phyloP scores from a whole-genome alignment of 345 rosid species.

The Lepidium africanum region DNA sequence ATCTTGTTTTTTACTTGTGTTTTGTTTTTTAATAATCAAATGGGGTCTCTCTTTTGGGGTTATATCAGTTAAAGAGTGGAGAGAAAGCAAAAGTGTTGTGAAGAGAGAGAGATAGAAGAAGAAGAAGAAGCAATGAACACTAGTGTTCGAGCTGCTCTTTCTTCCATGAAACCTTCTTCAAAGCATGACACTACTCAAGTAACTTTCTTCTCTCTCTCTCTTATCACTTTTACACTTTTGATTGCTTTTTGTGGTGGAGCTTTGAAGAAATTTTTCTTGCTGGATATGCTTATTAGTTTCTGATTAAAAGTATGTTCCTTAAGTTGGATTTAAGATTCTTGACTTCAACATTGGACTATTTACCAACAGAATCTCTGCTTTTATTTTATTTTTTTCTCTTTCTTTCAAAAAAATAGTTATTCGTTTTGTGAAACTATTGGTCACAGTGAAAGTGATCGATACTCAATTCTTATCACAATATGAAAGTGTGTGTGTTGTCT shows the following conservation, averaged over 20 bases:
- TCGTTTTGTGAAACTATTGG: constrained; percentile 19
- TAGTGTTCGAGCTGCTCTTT: constrained; percentile 61
- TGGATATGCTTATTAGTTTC: constrained; percentile 12
- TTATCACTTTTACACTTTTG: background rate
- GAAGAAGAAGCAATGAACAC: constrained; percentile 47
- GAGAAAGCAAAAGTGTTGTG: constrained; percentile 13
- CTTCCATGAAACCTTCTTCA: constrained; percentile 61
- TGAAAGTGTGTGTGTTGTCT: constrained; percentile 31
- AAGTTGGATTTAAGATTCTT: constrained; percentile 23
- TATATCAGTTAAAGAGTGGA: constrained; percentile 20
- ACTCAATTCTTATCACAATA: constrained; percentile 46
- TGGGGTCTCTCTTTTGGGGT: constrained; percentile 10
- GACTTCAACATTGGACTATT: constrained; percentile 26
- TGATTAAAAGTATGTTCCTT: constrained; percentile 20
- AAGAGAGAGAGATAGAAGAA: constrained; percentile 6
- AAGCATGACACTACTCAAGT: constrained; percentile 42
- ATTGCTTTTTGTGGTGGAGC: background rate
- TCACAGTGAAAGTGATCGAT: constrained; percentile 21
- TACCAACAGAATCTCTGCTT: constrained; percentile 8
- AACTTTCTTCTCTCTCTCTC: constrained; percentile 22
- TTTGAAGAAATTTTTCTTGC: background rate
- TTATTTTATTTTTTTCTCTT: background rate
- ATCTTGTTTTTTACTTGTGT: constrained; percentile 19
- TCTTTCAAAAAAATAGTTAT: background rate
- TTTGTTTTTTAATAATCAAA: constrained; percentile 3